Percentiles rank a stretch among this genome's conserved stretches.
Conservation (phyloP, 2,329 filamentous ascomycete genomes). For the Cercospora sesami region DNA sequence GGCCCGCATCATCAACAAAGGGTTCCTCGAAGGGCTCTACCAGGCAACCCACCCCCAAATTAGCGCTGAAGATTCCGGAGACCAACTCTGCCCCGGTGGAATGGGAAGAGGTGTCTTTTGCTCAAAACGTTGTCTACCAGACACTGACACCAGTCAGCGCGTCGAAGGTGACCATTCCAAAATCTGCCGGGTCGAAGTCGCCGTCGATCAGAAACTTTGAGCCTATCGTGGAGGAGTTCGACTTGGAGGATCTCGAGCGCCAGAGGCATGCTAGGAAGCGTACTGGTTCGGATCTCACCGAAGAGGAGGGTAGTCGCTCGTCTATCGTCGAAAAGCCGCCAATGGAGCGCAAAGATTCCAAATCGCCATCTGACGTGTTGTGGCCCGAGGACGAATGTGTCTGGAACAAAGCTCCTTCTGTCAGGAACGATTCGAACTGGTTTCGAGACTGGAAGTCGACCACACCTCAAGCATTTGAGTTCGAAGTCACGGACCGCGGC, state of each 20-base stretch:
- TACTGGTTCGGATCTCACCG: neutral
- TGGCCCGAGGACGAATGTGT: neutral
- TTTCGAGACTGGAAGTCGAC: conserved; percentile 6
- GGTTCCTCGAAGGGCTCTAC: neutral
- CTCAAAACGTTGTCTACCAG: conserved; percentile 3
- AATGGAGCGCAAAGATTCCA: conserved; percentile 8
- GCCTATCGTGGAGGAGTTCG: neutral
- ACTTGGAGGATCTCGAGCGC: neutral
- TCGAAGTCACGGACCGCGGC: neutral
- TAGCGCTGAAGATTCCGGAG: conserved; percentile 7
- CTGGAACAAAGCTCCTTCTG: neutral
- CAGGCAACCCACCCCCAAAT: conserved; percentile 1
- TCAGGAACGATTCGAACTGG: conserved; percentile 1
- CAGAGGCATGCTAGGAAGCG: neutral
- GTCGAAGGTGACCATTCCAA: conserved; percentile 3
- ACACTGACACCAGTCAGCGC: conserved; percentile 9
- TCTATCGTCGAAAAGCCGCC: neutral
- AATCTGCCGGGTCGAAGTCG: conserved; percentile 5
- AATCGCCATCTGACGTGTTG: neutral
- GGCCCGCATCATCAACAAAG: neutral
- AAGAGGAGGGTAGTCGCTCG: neutral
- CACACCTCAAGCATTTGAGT: conserved; percentile 8
- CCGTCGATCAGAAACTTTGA: neutral
- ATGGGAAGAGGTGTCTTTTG: conserved; percentile 5
- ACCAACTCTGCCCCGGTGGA: neutral